phyloP scores from a whole-genome alignment of 2,329 filamentous ascomycete genomes.

The Colletotrichum noveboracense region DNA sequence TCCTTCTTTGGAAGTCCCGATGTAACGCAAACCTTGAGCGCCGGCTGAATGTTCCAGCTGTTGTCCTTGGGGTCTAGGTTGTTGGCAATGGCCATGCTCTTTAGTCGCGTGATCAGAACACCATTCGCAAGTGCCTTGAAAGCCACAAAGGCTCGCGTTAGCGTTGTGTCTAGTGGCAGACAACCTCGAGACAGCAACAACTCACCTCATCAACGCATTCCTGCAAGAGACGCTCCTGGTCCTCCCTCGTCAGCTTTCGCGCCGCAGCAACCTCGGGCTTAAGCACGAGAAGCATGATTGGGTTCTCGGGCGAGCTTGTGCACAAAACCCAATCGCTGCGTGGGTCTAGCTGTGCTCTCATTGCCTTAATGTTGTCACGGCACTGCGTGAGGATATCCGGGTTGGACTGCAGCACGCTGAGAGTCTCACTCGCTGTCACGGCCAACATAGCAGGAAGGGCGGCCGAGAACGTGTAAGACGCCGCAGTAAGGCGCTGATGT shows the following conservation, averaged over 20 bases:
- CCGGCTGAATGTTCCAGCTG: constrained; percentile 74
- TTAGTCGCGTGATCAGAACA: constrained; percentile 87
- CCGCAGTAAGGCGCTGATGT: constrained; percentile 92
- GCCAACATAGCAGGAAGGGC: constrained; percentile 92
- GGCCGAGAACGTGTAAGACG: constrained; percentile 94
- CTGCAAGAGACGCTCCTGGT: constrained; percentile 85
- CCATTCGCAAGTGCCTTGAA: constrained; percentile 82
- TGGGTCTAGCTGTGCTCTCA: constrained; percentile 88
- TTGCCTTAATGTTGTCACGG: constrained; percentile 84
- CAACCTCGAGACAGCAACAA: constrained; percentile 5
- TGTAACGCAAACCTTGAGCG: constrained; percentile 90
- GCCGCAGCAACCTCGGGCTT: constrained; percentile 82
- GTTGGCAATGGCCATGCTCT: constrained; percentile 72
- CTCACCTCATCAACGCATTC: constrained; percentile 96
- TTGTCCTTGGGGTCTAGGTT: constrained; percentile 72
- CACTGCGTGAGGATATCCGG: constrained; percentile 81
- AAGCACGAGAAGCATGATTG: constrained; percentile 81
- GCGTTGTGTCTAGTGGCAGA: background rate
- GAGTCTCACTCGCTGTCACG: constrained; percentile 92
- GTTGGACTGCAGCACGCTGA: constrained; percentile 84
- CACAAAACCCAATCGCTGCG: constrained; percentile 92
- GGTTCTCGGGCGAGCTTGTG: constrained; percentile 83
- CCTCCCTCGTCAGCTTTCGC: constrained; percentile 70
- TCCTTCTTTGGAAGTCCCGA: constrained; percentile 91
- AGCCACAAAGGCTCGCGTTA: background rate